These are phyloP conservation scores for Wickerhamomyces bovis DNA, from an alignment of 805 yeast genomes.

Conservation along the genomic window DNA sequence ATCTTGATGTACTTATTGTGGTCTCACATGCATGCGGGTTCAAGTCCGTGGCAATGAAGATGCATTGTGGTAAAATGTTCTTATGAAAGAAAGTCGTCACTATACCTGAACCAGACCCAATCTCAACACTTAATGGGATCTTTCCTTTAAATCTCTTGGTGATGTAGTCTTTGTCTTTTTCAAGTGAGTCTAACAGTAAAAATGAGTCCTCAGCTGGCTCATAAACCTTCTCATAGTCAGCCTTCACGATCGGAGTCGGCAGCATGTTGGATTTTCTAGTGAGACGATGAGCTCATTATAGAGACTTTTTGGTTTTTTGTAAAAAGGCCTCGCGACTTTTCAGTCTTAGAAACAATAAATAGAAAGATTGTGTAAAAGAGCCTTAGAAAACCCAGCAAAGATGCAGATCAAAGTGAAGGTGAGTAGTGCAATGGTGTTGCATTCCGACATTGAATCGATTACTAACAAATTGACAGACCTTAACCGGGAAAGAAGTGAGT, in stretches of 20 bases:
- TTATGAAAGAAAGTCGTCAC: conserved; percentile 71
- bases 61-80: conserved; percentile 44
- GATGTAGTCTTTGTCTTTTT: conserved; percentile 42
- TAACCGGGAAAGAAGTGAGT: conserved; percentile 72
- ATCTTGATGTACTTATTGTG: conserved; percentile 38
- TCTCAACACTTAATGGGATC: conserved; percentile 62
- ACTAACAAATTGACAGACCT: conserved; percentile 35
- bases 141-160: conserved; percentile 25
- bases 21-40: conserved; percentile 71
- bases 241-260: conserved; percentile 65
- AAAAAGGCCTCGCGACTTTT: neutral
- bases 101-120: conserved; percentile 92
- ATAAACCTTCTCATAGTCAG: conserved; percentile 70
- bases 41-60: conserved; percentile 69
- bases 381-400: conserved; percentile 2
- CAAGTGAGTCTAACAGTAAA: conserved; percentile 74
- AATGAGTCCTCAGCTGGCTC: conserved; percentile 96
- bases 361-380: too few relatives aligned
- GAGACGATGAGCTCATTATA: neutral
- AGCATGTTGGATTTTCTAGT: conserved; percentile 44
- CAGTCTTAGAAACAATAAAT: too few relatives aligned
- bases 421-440: conserved; percentile 12
- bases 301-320: neutral
- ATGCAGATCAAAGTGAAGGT: conserved; percentile 68
- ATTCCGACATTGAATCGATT: neutral